Evolutionary conservation across 1,139 yeast genomes (phyloP).

Genomic region (Taphrina pruni): DNA sequence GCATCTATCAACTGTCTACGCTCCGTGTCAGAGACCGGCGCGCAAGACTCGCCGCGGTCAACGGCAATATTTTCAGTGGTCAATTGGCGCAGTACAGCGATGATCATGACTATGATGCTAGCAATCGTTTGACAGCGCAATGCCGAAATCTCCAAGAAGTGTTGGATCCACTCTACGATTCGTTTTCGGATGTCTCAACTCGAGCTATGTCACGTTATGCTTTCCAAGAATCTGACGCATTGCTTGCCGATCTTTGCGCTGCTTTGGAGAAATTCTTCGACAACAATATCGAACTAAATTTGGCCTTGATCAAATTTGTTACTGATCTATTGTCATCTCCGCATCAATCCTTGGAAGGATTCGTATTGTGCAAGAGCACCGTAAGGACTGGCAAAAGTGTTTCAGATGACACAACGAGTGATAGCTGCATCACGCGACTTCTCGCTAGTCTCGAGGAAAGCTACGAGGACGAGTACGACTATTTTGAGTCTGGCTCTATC

Average conservation of each 20-base stretch:
- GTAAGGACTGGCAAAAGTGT: background rate
- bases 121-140: conserved; percentile 3
- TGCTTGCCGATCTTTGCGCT: conserved; percentile 44
- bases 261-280: conserved; percentile 47
- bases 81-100: background rate
- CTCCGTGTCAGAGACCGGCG: no score
- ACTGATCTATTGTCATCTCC: conserved; percentile 48
- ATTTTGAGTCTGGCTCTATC: background rate
- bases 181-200: no score
- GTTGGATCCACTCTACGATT: background rate
- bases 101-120: background rate
- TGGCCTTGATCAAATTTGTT: conserved; percentile 48
- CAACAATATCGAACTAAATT: conserved; percentile 48
- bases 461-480: background rate
- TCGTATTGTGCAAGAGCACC: conserved; percentile 38
- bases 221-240: conserved; percentile 43
- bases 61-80: no score
- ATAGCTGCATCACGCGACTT: background rate
- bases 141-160: background rate
- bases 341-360: conserved; percentile 47
- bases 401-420: background rate
- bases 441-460: conserved; percentile 4
- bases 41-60: no score
- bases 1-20: no score
- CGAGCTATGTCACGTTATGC: background rate